Conservation (phyloP, 2,329 filamentous ascomycete species). For the Sphaerostilbella broomeana region DNA sequence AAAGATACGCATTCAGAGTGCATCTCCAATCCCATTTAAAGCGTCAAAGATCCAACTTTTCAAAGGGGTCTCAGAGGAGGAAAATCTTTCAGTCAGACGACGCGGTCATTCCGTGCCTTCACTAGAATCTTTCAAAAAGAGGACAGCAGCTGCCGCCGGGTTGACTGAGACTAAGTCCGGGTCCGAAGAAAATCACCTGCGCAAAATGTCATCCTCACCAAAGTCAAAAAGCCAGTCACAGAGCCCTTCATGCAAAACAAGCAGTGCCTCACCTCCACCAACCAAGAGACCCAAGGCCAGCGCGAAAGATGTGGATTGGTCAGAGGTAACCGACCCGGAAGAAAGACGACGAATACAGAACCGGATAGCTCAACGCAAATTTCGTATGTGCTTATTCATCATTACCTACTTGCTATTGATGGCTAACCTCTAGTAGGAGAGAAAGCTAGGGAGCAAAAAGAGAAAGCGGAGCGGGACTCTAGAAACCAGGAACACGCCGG, state of each 20-base stretch:
- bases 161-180: slow-evolving; percentile 4
- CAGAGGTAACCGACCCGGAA: slow-evolving; percentile 60
- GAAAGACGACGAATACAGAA: slow-evolving; percentile 72
- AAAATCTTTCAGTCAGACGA: background rate
- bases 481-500: slow-evolving; percentile 59
- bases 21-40: slow-evolving; percentile 19
- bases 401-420: background rate
- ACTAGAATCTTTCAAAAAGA: slow-evolving; percentile 14
- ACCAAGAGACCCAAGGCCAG: slow-evolving; percentile 37
- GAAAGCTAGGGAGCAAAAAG: slow-evolving; percentile 61
- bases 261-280: slow-evolving; percentile 23
- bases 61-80: background rate
- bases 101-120: background rate
- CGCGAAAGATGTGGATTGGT: slow-evolving; percentile 57
- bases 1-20: slow-evolving; percentile 24
- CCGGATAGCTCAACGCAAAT: slow-evolving; percentile 68
- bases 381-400: slow-evolving; percentile 46
- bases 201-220: slow-evolving; percentile 18
- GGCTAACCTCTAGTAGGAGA: slow-evolving; percentile 47
- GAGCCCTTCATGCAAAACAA: slow-evolving; percentile 21
- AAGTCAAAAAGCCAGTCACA: slow-evolving; percentile 20
- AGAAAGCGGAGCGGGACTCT: slow-evolving; percentile 55
- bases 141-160: slow-evolving; percentile 6
- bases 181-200: no score
- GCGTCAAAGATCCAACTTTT: background rate